A percentile compares a stretch with the other conserved stretches of the same genome.
These are phyloP conservation scores for Entamoeba moshkovskii DNA, from an alignment of 208 protist species.

Conservation along the genomic window DNA sequence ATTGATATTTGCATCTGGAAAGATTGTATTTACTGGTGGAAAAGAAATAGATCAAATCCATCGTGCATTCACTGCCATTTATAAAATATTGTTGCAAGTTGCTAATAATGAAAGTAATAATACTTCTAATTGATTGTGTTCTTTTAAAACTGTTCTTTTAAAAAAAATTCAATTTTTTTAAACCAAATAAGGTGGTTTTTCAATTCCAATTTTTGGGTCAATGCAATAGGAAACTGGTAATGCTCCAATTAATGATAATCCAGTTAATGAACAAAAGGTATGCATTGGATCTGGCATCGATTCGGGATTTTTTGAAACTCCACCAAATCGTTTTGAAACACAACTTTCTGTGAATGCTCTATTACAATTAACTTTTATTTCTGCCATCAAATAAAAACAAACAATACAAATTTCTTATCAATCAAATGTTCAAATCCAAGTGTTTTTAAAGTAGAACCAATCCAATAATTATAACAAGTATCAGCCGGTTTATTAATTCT, in stretches of 20 bases:
- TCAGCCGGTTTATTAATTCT: background rate
- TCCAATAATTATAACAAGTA: background rate
- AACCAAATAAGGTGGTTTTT: background rate
- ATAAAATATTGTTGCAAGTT: background rate
- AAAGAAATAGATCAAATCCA: background rate
- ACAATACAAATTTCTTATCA: background rate
- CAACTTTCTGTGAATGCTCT: background rate
- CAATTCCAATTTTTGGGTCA: background rate
- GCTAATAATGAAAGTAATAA: background rate
- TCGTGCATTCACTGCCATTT: background rate
- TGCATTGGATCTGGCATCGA: background rate
- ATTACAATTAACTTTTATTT: background rate
- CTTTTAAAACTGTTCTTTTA: too few species aligned
- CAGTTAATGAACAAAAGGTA: background rate
- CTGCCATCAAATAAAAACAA: background rate
- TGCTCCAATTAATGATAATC: background rate
- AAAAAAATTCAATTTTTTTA: too few species aligned
- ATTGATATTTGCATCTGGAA: constrained; percentile 13
- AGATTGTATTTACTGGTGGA: constrained; percentile 18
- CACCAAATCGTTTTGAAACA: background rate
- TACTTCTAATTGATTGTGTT: background rate
- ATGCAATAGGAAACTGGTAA: background rate
- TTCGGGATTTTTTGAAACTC: background rate
- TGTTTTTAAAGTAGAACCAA: background rate
- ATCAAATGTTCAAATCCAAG: background rate